A percentile compares a stretch with the other conserved stretches of the same genome.
These are phyloP conservation scores for Gossypium arboreum DNA, from an alignment of 345 rosid genomes.

Conservation along the genomic window DNA sequence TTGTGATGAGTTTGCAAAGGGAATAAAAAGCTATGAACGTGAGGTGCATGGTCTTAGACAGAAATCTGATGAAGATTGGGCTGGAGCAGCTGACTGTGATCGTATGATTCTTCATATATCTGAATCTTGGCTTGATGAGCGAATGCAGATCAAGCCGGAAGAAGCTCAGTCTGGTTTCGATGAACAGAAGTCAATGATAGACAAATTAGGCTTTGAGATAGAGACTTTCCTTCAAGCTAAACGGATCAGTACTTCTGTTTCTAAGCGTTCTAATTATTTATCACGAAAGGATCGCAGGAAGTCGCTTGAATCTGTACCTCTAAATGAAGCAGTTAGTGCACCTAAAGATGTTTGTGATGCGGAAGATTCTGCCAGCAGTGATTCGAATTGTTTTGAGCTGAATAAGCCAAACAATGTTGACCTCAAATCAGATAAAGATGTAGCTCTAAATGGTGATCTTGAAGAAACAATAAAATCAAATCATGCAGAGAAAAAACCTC, in stretches of 20 bases:
- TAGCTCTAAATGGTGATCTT: conserved; percentile 24
- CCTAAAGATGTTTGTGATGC: conserved; percentile 56
- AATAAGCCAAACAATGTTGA: conserved; percentile 45
- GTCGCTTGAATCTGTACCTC: conserved; percentile 74
- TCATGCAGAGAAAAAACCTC: conserved; percentile 30
- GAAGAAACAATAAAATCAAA: conserved; percentile 34
- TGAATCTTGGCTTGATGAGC: conserved; percentile 93
- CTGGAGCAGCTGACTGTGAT: conserved; percentile 47
- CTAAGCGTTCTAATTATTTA: conserved; percentile 25
- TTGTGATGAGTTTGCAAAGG: conserved; percentile 85
- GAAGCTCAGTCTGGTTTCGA: conserved; percentile 43
- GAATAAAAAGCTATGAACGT: conserved; percentile 67
- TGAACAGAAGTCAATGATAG: conserved; percentile 48
- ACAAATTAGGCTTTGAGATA: conserved; percentile 71
- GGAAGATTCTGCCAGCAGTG: conserved; percentile 70
- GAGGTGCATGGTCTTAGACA: conserved; percentile 66
- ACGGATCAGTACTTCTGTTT: conserved; percentile 23
- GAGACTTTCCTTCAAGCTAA: conserved; percentile 69
- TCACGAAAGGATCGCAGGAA: conserved; percentile 42
- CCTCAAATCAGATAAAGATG: conserved; percentile 29
- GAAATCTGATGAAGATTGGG: conserved; percentile 69
- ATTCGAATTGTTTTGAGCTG: conserved; percentile 85
- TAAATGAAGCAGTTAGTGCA: conserved; percentile 60
- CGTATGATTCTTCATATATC: conserved; percentile 83
- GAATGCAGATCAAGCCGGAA: conserved; percentile 74